These are phyloP conservation scores for Calamus simplicifolius DNA, from an alignment of 176 grass and related monocot species.

Conservation along the genomic window DNA sequence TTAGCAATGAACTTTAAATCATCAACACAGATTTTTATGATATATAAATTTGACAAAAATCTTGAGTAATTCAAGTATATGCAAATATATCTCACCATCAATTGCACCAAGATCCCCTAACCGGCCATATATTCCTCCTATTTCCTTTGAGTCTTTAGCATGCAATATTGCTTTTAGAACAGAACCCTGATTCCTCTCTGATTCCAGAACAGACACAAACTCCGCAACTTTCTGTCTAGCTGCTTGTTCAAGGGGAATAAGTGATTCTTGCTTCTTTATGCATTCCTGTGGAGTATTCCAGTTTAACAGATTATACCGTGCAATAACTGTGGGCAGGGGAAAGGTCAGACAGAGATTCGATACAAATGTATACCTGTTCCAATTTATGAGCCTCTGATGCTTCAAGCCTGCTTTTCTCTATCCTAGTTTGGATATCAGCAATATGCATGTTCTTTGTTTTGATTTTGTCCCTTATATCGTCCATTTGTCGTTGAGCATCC, in stretches of 20 bases:
- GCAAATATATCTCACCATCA: slow-evolving; percentile 47
- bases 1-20: too few relatives aligned
- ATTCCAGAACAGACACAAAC: slow-evolving; percentile 56
- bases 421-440: slow-evolving; percentile 47
- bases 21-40: too few relatives aligned
- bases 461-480: slow-evolving; percentile 55
- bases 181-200: slow-evolving; percentile 65
- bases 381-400: slow-evolving; percentile 51
- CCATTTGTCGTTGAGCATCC: slow-evolving; percentile 63
- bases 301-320: slow-evolving; percentile 7
- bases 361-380: slow-evolving; percentile 46
- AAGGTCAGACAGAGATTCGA: not conserved
- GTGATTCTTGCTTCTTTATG: slow-evolving; percentile 54
- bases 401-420: slow-evolving; percentile 51
- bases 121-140: slow-evolving; percentile 86
- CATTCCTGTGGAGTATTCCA: slow-evolving; percentile 47
- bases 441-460: too few relatives aligned
- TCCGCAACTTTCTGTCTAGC: slow-evolving; percentile 78
- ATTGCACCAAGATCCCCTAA: slow-evolving; percentile 95
- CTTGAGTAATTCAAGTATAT: not conserved
- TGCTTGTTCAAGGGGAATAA: slow-evolving; percentile 74
- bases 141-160: slow-evolving; percentile 91
- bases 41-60: too few relatives aligned
- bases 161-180: slow-evolving; percentile 85
- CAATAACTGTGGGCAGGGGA: slow-evolving; percentile 8